A percentile compares a stretch with the other conserved stretches of the same genome.
phyloP scores from a whole-genome alignment of 768 basidiomycete genomes.

The Naganishia antarctica region DNA sequence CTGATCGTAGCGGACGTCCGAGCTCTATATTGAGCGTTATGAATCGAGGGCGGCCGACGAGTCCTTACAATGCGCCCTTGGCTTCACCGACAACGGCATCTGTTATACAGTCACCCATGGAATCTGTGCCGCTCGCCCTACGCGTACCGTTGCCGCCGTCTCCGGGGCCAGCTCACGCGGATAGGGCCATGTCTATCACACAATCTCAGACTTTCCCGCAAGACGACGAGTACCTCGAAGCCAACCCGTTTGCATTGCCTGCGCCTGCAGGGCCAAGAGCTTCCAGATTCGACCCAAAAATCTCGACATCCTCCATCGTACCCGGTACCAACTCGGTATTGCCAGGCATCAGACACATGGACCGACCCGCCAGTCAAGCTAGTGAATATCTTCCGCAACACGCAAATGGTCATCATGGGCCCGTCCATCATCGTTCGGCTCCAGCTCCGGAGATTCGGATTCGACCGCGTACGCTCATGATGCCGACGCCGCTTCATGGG shows the following conservation, averaged over 20 bases:
- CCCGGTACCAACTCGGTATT: too few relatives aligned
- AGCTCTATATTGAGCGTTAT: slow-evolving; percentile 25
- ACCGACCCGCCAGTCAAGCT: neutral
- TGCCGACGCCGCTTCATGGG: slow-evolving; percentile 80
- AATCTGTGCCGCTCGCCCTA: neutral
- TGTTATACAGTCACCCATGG: neutral
- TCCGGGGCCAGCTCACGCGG: neutral
- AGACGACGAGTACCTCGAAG: slow-evolving; percentile 51
- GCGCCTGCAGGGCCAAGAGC: slow-evolving; percentile 60
- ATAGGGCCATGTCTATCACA: neutral
- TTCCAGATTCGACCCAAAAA: slow-evolving; percentile 78
- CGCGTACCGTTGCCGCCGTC: slow-evolving; percentile 13
- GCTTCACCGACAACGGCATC: neutral
- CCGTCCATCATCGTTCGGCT: neutral
- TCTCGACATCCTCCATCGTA: too few relatives aligned
- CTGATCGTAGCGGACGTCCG: slow-evolving; percentile 28
- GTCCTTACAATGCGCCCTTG: slow-evolving; percentile 5
- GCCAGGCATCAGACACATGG: too few relatives aligned
- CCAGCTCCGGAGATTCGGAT: slow-evolving; percentile 55
- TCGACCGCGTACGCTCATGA: slow-evolving; percentile 85
- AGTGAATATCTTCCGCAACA: slow-evolving; percentile 29
- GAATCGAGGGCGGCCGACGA: slow-evolving; percentile 22
- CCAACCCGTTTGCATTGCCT: slow-evolving; percentile 67
- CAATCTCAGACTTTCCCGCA: neutral
- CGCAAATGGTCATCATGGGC: too few relatives aligned